A percentile compares a stretch with the other conserved stretches of the same genome.
These are phyloP conservation scores for Evansstolkia leycettana DNA, from an alignment of 495 filamentous ascomycete species.

Conservation along the genomic window DNA sequence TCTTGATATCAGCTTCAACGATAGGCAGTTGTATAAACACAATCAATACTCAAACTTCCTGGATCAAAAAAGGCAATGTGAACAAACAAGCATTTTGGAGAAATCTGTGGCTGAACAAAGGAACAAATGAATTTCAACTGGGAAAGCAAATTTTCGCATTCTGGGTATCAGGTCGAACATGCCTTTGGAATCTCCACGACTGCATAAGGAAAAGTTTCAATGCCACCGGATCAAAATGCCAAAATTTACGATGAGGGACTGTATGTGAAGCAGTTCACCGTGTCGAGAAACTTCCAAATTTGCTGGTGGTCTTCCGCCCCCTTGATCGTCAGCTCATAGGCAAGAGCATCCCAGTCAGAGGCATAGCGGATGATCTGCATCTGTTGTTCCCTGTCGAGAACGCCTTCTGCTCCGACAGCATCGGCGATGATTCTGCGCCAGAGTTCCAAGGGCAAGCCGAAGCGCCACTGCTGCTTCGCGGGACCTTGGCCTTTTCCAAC, in stretches of 20 bases:
- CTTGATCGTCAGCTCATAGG: slow-evolving; percentile 12
- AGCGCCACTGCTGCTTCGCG: slow-evolving; percentile 2
- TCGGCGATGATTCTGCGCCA: slow-evolving; percentile 24
- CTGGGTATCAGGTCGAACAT: not conserved
- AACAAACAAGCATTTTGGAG: too few species aligned
- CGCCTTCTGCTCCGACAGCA: slow-evolving; percentile 16
- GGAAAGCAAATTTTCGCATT: too few species aligned
- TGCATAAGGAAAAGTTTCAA: too few species aligned
- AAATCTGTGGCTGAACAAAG: too few species aligned
- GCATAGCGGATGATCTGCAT: slow-evolving; percentile 14
- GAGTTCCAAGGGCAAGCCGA: slow-evolving; percentile 15
- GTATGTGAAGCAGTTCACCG: slow-evolving; percentile 19
- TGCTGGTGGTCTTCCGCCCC: slow-evolving; percentile 17
- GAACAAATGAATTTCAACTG: too few species aligned
- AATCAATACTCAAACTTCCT: too few species aligned
- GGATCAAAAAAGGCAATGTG: too few species aligned
- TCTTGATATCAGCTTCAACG: too few species aligned
- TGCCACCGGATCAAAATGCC: too few species aligned
- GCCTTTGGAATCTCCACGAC: not conserved
- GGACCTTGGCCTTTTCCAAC: not conserved
- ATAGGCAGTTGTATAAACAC: too few species aligned
- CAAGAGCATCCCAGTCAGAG: slow-evolving; percentile 14
- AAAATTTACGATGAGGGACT: slow-evolving; percentile 5
- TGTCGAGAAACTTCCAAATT: slow-evolving; percentile 23
- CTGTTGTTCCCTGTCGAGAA: slow-evolving; percentile 24